Evolutionary conservation across 2,329 filamentous ascomycete species (phyloP), one percentile per base, ranked within the genome.

Genomic region (Aspergillus vadensis): DNA sequence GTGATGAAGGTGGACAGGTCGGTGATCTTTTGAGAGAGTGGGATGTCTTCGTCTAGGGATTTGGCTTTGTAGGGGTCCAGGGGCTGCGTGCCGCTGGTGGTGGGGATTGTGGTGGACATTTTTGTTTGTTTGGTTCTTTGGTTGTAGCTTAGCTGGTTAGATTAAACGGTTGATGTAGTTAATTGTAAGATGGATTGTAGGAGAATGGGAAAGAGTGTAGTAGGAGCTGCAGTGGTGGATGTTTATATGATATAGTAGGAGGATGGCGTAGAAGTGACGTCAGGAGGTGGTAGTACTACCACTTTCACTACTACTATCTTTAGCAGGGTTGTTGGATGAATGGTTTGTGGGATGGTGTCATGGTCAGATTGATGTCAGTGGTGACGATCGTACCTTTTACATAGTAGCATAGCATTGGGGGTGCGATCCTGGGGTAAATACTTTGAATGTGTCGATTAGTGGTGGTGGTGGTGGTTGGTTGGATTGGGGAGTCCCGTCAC

Each of bases 61-160:
- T 88, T 86, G 62, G 90, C 86, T 72, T 86, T 92, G 82, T 96
- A 96, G 2, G 91, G 91, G 77, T 95, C 90, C 82, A 82, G 85
- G 44, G 85, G 80, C 77, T 89, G 86, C 76, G 78, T 79, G 71
- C 86, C 87, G 44, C 32, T 36, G 10, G 86, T 86, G 64, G 82
- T 76, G 41, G 87, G 32, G 50, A 21, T 77, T 75, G 83, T 83
- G 30, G 65, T 66, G 44, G 72, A 70, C 73, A 75, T 74, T 38
- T 48, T 72, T n/a, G 12, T 27, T 19, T 49, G n/a, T 48, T 36
- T 54, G 14, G 15, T 17, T 25, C 25, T 7, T 54, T 43, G 8
- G 36, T 8, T 25, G 23, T 23, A 6, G 23, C 23, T 23, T 23
- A 23, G 23, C 23, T 23, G 23, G 23, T 23, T 23, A 5, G 23